Evolutionary conservation across 148 eudicot genomes (phyloP).

Genomic region (Camellia granthamiana): DNA sequence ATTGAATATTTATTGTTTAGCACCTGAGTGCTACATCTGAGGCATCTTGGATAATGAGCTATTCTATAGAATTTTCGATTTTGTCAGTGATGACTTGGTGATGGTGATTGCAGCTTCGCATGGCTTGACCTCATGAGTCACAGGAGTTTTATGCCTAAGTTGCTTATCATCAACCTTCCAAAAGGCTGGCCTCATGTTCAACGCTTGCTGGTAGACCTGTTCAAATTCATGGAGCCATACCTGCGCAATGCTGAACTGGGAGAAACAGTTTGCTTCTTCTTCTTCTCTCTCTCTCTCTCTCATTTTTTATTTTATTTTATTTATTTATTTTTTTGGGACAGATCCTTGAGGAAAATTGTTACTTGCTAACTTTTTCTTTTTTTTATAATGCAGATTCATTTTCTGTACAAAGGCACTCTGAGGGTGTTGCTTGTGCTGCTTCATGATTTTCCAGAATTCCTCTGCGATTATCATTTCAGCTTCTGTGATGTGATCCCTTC

Average conservation of each 20-base stretch:
- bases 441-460: conserved; percentile 83
- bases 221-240: conserved; percentile 84
- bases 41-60: background rate
- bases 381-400: conserved; percentile 45
- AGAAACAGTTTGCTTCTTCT: conserved; percentile 55
- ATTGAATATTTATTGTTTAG: background rate
- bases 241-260: conserved; percentile 79
- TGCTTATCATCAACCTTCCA: conserved; percentile 67
- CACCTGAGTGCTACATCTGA: background rate
- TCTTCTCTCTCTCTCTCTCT: background rate
- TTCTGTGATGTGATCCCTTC: conserved; percentile 91
- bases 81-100: conserved; percentile 7
- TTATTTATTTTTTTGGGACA: background rate
- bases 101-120: conserved; percentile 54
- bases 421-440: conserved; percentile 78
- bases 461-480: conserved; percentile 86
- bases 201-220: conserved; percentile 69
- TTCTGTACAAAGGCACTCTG: conserved; percentile 73
- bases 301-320: too few species aligned
- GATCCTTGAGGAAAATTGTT: background rate
- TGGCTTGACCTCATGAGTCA: conserved; percentile 92
- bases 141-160: conserved; percentile 80
- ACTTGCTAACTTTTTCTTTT: background rate
- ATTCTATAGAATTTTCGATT: background rate
- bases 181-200: conserved; percentile 85